Evolutionary conservation across 208 protist species (phyloP), one percentile per base, ranked within the genome.

Genomic region (Leishmania aethiopica): DNA sequence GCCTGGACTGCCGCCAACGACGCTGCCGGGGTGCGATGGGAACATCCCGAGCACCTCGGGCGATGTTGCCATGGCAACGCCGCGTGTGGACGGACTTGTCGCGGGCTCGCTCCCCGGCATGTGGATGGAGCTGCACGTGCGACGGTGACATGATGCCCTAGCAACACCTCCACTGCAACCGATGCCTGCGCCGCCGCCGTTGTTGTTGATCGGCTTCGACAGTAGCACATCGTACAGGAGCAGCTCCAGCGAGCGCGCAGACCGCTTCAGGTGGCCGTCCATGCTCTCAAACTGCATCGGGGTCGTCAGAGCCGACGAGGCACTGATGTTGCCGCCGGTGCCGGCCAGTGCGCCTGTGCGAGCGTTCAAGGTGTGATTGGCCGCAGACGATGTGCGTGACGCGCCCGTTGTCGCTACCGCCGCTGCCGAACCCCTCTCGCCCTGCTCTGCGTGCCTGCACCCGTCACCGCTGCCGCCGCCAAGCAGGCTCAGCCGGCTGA

Each of bases 151-250:
- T 5, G 37, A 22, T 15, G 45, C 13, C 11, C 40, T 71, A 22
- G 3, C 37, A 15, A 28, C 70, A 55, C 28, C 2, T 37, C 70
- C 66, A 37, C 62, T 6, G 13, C 62, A 37, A 67, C n/a, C 62
- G 32, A 22, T 32, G 10, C 17, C 62, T 42, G 32, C 32, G 37
- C 66, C 37, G 7, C 37, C 28, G 80, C 19, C 67, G 13, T 13
- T 53, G 80, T 51, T 74, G 72, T n/a, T 78, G 35, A 59, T 59
- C 22, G 59, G 80, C 64, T 78, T 83, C 5, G 80, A 83, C 7
- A 83, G 74, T 3, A 83, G 74, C 7, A 83, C 80, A 59, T 83
- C 74, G 60, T 83, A 83, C 42, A 83, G 60, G 3, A 83, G 74
- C 57, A 77, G 47, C 81, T 79, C 81, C 53, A 84, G 53, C 0